Evolutionary conservation across 2,329 filamentous ascomycete species (phyloP).

Genomic region (Penicillium italicum): DNA sequence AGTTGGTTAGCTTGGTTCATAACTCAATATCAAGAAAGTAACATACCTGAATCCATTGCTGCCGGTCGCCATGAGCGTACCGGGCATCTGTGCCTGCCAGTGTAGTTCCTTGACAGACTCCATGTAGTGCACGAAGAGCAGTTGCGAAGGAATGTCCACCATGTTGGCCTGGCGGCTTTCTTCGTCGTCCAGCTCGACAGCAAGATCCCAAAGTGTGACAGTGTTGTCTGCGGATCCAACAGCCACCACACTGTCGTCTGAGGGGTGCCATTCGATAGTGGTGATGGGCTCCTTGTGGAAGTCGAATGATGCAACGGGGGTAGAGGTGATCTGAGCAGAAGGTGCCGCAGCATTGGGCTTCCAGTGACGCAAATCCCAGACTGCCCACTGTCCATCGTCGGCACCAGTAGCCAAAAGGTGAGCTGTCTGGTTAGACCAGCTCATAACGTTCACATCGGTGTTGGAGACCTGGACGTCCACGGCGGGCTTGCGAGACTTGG

Average conservation of each 20-base stretch:
- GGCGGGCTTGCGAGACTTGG: constrained; percentile 83
- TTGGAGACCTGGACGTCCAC: constrained; percentile 79
- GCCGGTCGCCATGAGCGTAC: constrained; percentile 83
- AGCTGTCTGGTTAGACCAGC: constrained; percentile 83
- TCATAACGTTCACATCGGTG: constrained; percentile 92
- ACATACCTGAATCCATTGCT: constrained; percentile 71
- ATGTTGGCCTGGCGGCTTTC: constrained; percentile 86
- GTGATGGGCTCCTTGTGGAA: constrained; percentile 98
- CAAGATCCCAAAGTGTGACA: constrained; percentile 92
- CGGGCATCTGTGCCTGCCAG: constrained; percentile 96
- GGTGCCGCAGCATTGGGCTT: constrained; percentile 60
- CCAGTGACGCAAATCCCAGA: constrained; percentile 96
- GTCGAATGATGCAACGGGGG: constrained; percentile 85
- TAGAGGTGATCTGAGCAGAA: constrained; percentile 54
- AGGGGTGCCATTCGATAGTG: constrained; percentile 94
- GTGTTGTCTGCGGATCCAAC: constrained; percentile 92
- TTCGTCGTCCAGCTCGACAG: constrained; percentile 94
- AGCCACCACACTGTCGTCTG: constrained; percentile 90
- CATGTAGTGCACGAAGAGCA: constrained; percentile 96
- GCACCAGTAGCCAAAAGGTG: constrained; percentile 89
- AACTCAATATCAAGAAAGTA: background rate
- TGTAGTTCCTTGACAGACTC: constrained; percentile 92
- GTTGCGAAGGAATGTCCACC: constrained; percentile 85
- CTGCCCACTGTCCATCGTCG: constrained; percentile 89
- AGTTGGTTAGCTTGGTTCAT: constrained; percentile 17